Base-by-base conservation (phyloP, 2,329 filamentous ascomycete genomes). In the Pochonia chlamydosporia region DNA sequence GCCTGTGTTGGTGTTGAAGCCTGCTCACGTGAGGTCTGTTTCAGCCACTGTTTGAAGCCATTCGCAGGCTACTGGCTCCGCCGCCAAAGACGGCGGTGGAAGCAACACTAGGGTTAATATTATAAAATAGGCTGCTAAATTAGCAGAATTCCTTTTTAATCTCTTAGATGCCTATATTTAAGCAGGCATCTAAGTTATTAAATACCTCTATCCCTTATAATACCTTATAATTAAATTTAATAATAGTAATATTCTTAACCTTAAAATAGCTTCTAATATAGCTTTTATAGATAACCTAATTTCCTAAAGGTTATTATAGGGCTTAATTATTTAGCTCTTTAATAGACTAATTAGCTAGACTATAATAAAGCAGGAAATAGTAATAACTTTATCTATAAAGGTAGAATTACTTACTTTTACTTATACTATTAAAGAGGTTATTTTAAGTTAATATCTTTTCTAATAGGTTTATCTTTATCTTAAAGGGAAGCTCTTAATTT, bases 141-240 rank as follows among this genome's bases (percentile, higher is more conserved):
- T 31, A 31, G 28, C 28, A 31, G 14, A 14, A 9, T 31, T 31
- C 28, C 28, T 31, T 9, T 31, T 9, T 31, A 31, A 31, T 31
- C 28, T 14, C 8, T 31, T 14, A 31, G 28, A 31, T 9, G 8
- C 28, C 9, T 11, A 43, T 24, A 13, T 21, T 13, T 21, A 23
- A 21, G 10, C 10, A 20, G 16, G 13, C 6, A 21, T 21, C 21
- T 10, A 25, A 25, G 23, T 25, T 25, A 31, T 31, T 31, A 14
- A 31, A 31, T 31, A 31, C 28, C 28, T 31, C 8, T 31, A 31
- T 14, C 8, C 28, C 8, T 9, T 14, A 14, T 14, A 14, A 31
- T 31, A 31, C 14, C 28, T 31, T 9, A 14, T 64, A 3, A 59
- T 69, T 45, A 58, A 68, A 28, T 53, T 65, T 6, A 63, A 70